Evolutionary conservation across 2,329 filamentous ascomycete species (phyloP), one percentile per base, ranked within the genome.

Genomic region (Alternaria triticina): DNA sequence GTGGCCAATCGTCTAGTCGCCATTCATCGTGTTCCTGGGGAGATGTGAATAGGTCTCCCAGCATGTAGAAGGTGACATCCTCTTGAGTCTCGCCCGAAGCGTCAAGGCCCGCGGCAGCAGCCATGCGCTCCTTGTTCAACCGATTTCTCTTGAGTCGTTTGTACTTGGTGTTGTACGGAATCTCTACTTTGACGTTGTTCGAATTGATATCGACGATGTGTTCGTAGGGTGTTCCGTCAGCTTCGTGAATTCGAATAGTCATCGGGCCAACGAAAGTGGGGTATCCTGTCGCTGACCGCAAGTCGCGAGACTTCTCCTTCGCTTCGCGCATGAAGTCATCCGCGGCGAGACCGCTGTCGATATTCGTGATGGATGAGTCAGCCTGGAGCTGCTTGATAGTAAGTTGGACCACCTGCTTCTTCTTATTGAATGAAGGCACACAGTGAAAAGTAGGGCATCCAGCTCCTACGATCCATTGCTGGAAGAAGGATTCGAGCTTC

Each of bases 151-250:
- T 99, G 3, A 99, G 86, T 9, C 96, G 90, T 83, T 98, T 99
- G 83, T 99, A 99, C 78, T 99, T 99, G 0, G 96, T 99, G 74
- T 98, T 98, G 82, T 99, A 99, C 0, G 95, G 94, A 64, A 99
- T 97, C 66, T 97, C 94, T 63, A 98, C 92, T 76, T 91, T 93
- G 3, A 91, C 92, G 13, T 89, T 87, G 27, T 91, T 90, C 70
- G 97, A 94, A 64, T 94, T 94, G 76, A 99, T 97, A 73, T 97
- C 93, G 30, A 98, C 90, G 66, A 97, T 97, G 76, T 99, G 96
- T 77, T 99, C 96, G 75, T 99, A 99, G 3, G 96, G 96, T 0
- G 96, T 98, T 10, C 96, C 96, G 75, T 99, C 96, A 23, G 96
- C 96, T 82, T 99, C 96, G 81, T 99, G 96, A 66, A 99, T 97